phyloP scores from a whole-genome alignment of 1,284 basidiomycete genomes.

The Sporisorium scitamineum region DNA sequence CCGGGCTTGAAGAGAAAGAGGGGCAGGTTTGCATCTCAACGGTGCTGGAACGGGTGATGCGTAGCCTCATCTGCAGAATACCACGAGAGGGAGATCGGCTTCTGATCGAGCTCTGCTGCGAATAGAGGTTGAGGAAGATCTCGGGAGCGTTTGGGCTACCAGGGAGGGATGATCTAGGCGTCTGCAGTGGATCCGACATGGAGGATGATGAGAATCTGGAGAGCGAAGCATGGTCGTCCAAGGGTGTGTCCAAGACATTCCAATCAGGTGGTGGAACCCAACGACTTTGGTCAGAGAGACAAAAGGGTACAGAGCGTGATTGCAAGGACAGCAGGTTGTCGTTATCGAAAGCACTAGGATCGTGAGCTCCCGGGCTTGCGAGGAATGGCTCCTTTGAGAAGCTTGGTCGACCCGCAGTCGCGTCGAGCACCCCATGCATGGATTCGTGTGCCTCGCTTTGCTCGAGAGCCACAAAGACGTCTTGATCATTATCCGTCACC shows the following conservation, averaged over 20 bases:
- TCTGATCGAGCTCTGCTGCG: not conserved
- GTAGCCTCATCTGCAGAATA: conserved; percentile 5
- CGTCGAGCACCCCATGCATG: not conserved
- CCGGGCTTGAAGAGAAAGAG: not conserved
- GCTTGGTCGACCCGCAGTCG: not conserved
- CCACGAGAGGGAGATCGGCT: not conserved
- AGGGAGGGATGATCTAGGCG: conserved; percentile 8
- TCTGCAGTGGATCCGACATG: conserved; percentile 16
- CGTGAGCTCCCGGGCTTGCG: conserved; percentile 25
- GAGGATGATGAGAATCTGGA: conserved; percentile 19
- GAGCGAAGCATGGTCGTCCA: not conserved
- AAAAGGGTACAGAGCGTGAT: conserved; percentile 8
- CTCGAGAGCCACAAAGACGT: conserved; percentile 12
- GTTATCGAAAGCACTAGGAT: conserved; percentile 31
- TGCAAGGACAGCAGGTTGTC: conserved; percentile 2
- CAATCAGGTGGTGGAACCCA: conserved; percentile 27
- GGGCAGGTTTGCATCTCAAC: conserved; percentile 16
- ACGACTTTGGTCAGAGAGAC: conserved; percentile 13
- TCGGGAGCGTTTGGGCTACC: conserved; percentile 1
- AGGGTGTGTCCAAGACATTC: conserved; percentile 4
- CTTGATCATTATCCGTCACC: not conserved
- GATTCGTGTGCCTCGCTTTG: not conserved
- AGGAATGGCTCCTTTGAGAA: conserved; percentile 8
- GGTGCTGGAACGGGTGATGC: conserved; percentile 18
- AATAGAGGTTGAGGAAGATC: conserved; percentile 16